Base-by-base conservation (phyloP, 2,329 filamentous ascomycete genomes). In the Davidsoniella neocaledoniae region DNA sequence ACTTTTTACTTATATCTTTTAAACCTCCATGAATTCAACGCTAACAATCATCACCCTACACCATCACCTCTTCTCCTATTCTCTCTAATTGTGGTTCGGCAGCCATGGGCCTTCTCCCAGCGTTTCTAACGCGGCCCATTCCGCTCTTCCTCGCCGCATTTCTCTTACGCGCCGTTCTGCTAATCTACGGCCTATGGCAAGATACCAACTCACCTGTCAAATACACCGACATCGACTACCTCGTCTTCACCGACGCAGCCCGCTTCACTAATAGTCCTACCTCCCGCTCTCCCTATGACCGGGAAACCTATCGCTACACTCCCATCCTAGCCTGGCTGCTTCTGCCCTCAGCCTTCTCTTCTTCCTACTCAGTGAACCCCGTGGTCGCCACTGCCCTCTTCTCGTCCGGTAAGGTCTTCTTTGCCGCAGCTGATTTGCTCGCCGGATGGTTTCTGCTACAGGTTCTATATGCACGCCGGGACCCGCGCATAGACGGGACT, bases 191-290 rank as follows among this genome's bases (percentile, higher is more conserved):
- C 52, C 76, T 86, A 54, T 88, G 85, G 71, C 91, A 98, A 68
- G 91, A 98, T 66, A 81, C 86, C 53, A 74, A 88, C 66, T 93
- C 87, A 6, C 81, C 90, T 12, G 68, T 98, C 61, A 96, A 96
- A 67, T 98, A 96, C 70, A 98, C 91, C 47, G 91, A 98, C 66
- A 95, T 98, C 59, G 91, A 98, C 71, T 98, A 98, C 66, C 79
- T 87, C 56, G 91, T 98, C 63, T 98, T 98, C 70, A 96, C 91
- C 45, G 90, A 96, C 63, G 91, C 91, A 23, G 78, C 91, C 2
- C 83, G 84, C 56, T 90, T 83, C 64, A 65, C 86, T 41, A 67
- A 79, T 3, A 17, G 5, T 4, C 14, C 48, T 8, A 36, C 26
- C 3, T 68, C 65, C n/a, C 76, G 76, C 3, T 66, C 68, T 43